A percentile compares a stretch with the other conserved stretches of the same genome.
Conservation (phyloP, 2,329 filamentous ascomycete genomes). For the Cytospora piceicola region DNA sequence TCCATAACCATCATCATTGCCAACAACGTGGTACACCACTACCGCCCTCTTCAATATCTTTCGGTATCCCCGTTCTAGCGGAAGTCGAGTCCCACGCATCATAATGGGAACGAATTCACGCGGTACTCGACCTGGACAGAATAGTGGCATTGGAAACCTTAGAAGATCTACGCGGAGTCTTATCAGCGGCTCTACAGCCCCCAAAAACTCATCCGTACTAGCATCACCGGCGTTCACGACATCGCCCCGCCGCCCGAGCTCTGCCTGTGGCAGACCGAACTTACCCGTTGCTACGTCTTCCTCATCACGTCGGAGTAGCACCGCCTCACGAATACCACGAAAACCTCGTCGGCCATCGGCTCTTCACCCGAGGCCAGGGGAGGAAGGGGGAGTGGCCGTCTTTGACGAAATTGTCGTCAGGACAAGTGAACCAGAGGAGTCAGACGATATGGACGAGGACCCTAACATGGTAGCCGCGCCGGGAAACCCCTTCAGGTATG, state of each 20-base stretch:
- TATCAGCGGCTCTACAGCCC: slow-evolving; percentile 22
- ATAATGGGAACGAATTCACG: slow-evolving; percentile 42
- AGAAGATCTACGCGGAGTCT: slow-evolving; percentile 33
- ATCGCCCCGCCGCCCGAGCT: slow-evolving; percentile 9
- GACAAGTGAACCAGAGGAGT: slow-evolving; percentile 46
- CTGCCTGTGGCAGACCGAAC: slow-evolving; percentile 11
- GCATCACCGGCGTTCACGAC: slow-evolving; percentile 19
- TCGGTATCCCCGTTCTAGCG: slow-evolving; percentile 18
- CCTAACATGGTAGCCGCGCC: slow-evolving; percentile 32
- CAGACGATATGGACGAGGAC: slow-evolving; percentile 38
- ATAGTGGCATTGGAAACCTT: slow-evolving; percentile 41
- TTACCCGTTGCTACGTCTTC: neutral
- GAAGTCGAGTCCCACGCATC: slow-evolving; percentile 24
- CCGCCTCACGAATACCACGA: slow-evolving; percentile 12
- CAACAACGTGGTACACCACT: neutral
- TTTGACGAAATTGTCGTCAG: slow-evolving; percentile 51
- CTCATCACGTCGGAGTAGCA: slow-evolving; percentile 22
- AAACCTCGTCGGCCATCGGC: slow-evolving; percentile 9
- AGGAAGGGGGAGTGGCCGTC: slow-evolving; percentile 38
- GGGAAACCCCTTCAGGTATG: slow-evolving; percentile 32
- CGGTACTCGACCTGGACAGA: slow-evolving; percentile 38
- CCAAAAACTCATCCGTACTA: slow-evolving; percentile 16
- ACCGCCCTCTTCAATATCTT: neutral
- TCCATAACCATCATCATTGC: slow-evolving; percentile 8
- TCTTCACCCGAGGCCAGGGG: slow-evolving; percentile 2